Percentiles rank a stretch among this genome's conserved stretches.
Evolutionary conservation across 257 asterid genomes (phyloP).

Genomic region (Phtheirospermum japonicum): DNA sequence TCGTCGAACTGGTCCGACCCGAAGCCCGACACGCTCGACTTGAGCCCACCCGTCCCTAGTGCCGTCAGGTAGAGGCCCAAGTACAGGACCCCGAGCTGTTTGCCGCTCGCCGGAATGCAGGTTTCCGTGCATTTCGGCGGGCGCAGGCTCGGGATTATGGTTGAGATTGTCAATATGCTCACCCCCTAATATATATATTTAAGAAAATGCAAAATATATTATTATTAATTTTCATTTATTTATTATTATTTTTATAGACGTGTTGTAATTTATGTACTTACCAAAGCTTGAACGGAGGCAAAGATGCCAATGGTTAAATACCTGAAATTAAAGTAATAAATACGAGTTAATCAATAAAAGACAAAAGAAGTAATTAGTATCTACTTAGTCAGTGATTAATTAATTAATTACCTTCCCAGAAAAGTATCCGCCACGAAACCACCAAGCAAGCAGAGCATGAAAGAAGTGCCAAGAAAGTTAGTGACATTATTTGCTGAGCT

Average conservation of each 20-base stretch:
- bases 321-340: conserved; percentile 41
- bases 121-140: conserved; percentile 63
- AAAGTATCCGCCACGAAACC: conserved; percentile 82
- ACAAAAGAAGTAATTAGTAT: too few relatives aligned
- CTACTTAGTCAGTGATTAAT: too few relatives aligned
- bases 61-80: conserved; percentile 70
- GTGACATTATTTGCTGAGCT: conserved; percentile 69
- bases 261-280: too few relatives aligned
- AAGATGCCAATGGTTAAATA: conserved; percentile 74
- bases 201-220: neutral
- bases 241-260: too few relatives aligned
- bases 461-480: conserved; percentile 81
- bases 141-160: conserved; percentile 56
- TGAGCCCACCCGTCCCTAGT: conserved; percentile 80
- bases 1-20: conserved; percentile 91
- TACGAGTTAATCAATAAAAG: neutral
- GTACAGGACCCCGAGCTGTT: conserved; percentile 56
- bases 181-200: conserved; percentile 42
- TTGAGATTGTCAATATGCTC: conserved; percentile 64
- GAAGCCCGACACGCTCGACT: conserved; percentile 88
- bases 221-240: too few relatives aligned
- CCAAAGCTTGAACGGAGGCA: conserved; percentile 75
- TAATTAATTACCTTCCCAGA: conserved; percentile 54
- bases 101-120: conserved; percentile 55
- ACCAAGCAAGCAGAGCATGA: conserved; percentile 74